Percentiles rank a stretch among this genome's conserved stretches.
Conservation (phyloP, 202 grass and related monocot genomes). For the Carex sylvatica region DNA sequence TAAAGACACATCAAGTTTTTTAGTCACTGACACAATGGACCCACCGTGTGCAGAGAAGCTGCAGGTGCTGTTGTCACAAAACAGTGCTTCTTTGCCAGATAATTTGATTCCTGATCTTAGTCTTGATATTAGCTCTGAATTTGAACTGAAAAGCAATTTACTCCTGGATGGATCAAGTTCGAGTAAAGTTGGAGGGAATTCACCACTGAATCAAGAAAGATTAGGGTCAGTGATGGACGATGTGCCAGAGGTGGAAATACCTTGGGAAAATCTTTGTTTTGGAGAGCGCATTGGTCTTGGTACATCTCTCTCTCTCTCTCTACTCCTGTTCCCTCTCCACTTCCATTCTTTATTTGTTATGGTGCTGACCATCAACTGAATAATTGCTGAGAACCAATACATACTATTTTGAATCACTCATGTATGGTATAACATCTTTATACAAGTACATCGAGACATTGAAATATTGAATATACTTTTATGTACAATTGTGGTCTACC, state of each 20-base stretch:
- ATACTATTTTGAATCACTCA: neutral
- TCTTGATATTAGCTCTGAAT: constrained; percentile 30
- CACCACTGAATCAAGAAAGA: constrained; percentile 31
- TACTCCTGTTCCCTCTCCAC: neutral
- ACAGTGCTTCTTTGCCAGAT: constrained; percentile 43
- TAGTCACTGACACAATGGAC: constrained; percentile 46
- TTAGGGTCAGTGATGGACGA: constrained; percentile 67
- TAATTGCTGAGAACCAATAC: neutral
- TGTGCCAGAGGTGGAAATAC: constrained; percentile 78
- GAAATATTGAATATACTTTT: constrained; percentile 1
- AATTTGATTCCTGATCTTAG: constrained; percentile 53
- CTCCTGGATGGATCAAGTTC: constrained; percentile 35
- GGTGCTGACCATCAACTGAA: neutral
- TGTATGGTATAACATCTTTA: neutral
- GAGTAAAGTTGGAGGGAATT: constrained; percentile 25
- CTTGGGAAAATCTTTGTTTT: constrained; percentile 94
- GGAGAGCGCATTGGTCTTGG: constrained; percentile 97
- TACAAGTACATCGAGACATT: neutral
- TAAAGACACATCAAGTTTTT: constrained; percentile 59
- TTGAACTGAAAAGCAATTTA: constrained; percentile 32
- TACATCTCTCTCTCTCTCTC: constrained; percentile 32
- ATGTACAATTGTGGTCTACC: neutral
- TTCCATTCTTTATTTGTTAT: neutral
- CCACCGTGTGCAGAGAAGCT: constrained; percentile 65
- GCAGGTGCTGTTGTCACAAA: constrained; percentile 61